phyloP scores from a whole-genome alignment of 2,329 filamentous ascomycete species.

The Aspergillus neotritici region DNA sequence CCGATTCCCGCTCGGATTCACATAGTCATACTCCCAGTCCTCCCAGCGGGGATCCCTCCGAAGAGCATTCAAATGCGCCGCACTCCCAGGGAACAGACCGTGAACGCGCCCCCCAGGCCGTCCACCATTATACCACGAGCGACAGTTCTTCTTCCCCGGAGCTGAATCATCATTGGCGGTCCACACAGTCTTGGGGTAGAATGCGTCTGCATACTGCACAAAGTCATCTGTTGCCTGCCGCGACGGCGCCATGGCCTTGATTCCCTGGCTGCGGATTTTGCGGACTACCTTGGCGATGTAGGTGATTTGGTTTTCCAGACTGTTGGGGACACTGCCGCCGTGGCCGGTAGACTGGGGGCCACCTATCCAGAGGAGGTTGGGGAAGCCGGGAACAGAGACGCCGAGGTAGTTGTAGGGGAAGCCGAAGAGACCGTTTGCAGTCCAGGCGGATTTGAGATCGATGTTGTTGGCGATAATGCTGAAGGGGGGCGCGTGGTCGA shows the following conservation, averaged over 20 bases:
- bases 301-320: slow-evolving; percentile 59
- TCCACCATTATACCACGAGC: slow-evolving; percentile 67
- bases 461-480: slow-evolving; percentile 52
- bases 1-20: slow-evolving; percentile 40
- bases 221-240: slow-evolving; percentile 57
- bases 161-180: slow-evolving; percentile 34
- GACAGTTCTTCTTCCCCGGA: slow-evolving; percentile 52
- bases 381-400: slow-evolving; percentile 58
- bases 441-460: slow-evolving; percentile 55
- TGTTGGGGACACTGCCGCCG: slow-evolving; percentile 62
- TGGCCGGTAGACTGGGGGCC: slow-evolving; percentile 57
- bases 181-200: slow-evolving; percentile 48
- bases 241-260: slow-evolving; percentile 56
- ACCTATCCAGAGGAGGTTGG: slow-evolving; percentile 61
- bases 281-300: slow-evolving; percentile 63
- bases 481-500: slow-evolving; percentile 55
- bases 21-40: slow-evolving; percentile 52
- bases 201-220: slow-evolving; percentile 41
- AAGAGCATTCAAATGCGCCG: slow-evolving; percentile 56
- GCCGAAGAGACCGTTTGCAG: slow-evolving; percentile 49
- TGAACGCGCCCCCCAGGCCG: slow-evolving; percentile 58
- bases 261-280: slow-evolving; percentile 61
- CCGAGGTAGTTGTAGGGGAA: slow-evolving; percentile 66
- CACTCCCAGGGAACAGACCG: slow-evolving; percentile 65
- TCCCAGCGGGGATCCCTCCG: slow-evolving; percentile 55